Conservation (phyloP, 2,329 filamentous ascomycete genomes). For the Ophiocordyceps australis region DNA sequence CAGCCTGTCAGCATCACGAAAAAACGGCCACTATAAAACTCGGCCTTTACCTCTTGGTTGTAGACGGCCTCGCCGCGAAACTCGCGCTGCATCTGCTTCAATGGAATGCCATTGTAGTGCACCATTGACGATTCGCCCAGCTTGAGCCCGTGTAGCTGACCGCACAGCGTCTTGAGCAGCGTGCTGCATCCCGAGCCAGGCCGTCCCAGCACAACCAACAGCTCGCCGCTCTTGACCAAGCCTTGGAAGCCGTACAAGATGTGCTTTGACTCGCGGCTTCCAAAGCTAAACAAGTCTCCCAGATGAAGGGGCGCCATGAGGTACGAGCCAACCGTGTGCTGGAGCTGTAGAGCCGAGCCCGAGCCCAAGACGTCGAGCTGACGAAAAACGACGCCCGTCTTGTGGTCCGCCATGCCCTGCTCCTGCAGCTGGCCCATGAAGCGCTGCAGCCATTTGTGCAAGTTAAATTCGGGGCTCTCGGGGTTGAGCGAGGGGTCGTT, state of each 20-base stretch:
- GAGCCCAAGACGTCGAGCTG: constrained; percentile 49
- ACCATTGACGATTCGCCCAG: constrained; percentile 30
- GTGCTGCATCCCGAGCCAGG: constrained; percentile 49
- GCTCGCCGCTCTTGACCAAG: constrained; percentile 42
- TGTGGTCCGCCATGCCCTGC: constrained; percentile 32
- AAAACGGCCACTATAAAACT: neutral
- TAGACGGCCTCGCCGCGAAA: constrained; percentile 53
- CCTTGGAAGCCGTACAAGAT: constrained; percentile 50
- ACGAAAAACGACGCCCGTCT: constrained; percentile 44
- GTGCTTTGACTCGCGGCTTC: constrained; percentile 28
- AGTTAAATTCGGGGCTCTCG: constrained; percentile 17
- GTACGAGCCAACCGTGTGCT: constrained; percentile 45
- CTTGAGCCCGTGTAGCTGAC: constrained; percentile 38
- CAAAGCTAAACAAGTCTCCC: constrained; percentile 32
- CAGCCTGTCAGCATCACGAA: no score
- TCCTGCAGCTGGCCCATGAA: constrained; percentile 25
- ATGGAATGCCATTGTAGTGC: constrained; percentile 44
- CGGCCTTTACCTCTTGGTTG: constrained; percentile 42
- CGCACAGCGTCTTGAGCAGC: constrained; percentile 41
- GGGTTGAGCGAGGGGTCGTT: constrained; percentile 18
- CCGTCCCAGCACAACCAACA: constrained; percentile 49
- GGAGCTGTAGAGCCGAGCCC: constrained; percentile 47
- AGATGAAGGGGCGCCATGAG: constrained; percentile 38
- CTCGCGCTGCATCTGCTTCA: constrained; percentile 33
- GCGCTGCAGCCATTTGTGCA: constrained; percentile 20